phyloP scores from a whole-genome alignment of 306 rosid genomes.

The Medicago ruthenica region DNA sequence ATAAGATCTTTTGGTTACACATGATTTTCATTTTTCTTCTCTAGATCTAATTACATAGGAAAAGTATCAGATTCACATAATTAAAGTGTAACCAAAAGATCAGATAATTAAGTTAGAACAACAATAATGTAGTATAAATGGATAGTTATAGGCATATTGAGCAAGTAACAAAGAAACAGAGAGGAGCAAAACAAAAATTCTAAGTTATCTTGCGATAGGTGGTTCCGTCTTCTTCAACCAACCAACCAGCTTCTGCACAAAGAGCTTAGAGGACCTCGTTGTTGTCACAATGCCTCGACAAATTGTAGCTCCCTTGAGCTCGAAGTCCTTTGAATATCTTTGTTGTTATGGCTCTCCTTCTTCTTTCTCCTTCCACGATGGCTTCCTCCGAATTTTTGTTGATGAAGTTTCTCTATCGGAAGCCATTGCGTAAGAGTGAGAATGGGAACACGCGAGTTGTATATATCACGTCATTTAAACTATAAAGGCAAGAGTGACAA shows the following conservation, averaged over 20 bases:
- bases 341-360: conserved; percentile 78
- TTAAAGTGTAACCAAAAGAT: background rate
- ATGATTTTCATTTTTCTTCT: background rate
- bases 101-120: background rate
- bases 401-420: conserved; percentile 85
- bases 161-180: background rate
- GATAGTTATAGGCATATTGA: background rate
- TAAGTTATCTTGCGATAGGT: conserved; percentile 77
- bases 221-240: conserved; percentile 87
- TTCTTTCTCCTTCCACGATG: conserved; percentile 88
- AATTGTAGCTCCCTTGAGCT: conserved; percentile 79
- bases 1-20: background rate
- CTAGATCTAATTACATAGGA: background rate
- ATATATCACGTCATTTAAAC: conserved; percentile 53
- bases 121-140: conserved; percentile 14
- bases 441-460: background rate
- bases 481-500: background rate
- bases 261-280: conserved; percentile 89
- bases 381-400: conserved; percentile 65
- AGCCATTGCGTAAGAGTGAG: conserved; percentile 53
- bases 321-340: conserved; percentile 83
- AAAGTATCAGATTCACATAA: background rate
- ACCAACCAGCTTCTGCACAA: conserved; percentile 89
- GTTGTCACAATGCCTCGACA: conserved; percentile 89
- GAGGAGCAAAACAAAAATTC: conserved; percentile 28